A percentile compares a stretch with the other conserved stretches of the same genome.
phyloP scores from a whole-genome alignment of 2,329 filamentous ascomycete species.

The Catunica adiposa region DNA sequence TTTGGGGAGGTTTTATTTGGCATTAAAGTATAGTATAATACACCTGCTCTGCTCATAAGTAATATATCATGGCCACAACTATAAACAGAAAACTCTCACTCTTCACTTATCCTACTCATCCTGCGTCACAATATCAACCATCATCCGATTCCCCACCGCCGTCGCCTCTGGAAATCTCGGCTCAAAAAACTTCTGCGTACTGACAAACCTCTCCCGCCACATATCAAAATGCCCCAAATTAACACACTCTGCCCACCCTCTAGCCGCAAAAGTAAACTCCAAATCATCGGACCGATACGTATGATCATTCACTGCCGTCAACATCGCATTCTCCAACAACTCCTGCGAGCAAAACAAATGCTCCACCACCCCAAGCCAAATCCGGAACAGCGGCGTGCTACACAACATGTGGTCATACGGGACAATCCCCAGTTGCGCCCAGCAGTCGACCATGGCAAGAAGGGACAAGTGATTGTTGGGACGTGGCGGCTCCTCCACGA shows the following conservation, averaged over 20 bases:
- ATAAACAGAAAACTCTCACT: no score
- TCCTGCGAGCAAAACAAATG: constrained; percentile 75
- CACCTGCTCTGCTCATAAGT: no score
- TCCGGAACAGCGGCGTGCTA: constrained; percentile 87
- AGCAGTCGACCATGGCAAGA: constrained; percentile 95
- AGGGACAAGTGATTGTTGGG: constrained; percentile 90
- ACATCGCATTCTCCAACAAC: constrained; percentile 68
- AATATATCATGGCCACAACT: no score
- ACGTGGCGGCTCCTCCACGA: constrained; percentile 36
- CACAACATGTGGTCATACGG: constrained; percentile 99
- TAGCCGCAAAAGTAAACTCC: constrained; percentile 92
- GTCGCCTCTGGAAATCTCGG: constrained; percentile 78
- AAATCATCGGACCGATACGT: constrained; percentile 90
- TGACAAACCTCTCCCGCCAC: constrained; percentile 80
- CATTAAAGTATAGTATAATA: no score
- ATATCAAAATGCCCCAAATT: constrained; percentile 81
- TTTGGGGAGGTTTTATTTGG: no score
- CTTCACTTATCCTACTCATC: constrained; percentile 16
- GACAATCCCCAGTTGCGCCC: constrained; percentile 82
- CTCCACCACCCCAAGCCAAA: constrained; percentile 95
- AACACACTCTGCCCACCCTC: constrained; percentile 91
- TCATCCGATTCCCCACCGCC: constrained; percentile 87
- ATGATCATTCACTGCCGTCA: constrained; percentile 74
- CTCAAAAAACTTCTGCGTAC: constrained; percentile 81
- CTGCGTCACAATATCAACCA: constrained; percentile 72